Base-by-base conservation (phyloP, 371 early-diverging fungal genomes). In the Rhizopus stolonifer region DNA sequence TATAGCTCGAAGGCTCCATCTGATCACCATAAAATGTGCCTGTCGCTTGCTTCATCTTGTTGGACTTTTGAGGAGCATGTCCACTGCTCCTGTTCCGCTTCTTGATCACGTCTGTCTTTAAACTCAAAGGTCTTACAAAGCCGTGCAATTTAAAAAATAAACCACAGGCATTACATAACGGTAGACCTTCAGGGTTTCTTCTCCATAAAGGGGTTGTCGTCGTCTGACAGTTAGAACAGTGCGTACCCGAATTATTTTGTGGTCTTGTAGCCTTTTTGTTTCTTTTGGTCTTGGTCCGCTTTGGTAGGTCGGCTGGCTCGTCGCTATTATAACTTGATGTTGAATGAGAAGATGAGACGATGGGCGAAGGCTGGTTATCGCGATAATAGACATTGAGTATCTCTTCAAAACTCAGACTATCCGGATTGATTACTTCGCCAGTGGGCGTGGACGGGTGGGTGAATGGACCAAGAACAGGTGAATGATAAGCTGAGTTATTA, bases 191-290 rank as follows among this genome's bases (percentile, higher is more conserved):
- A 7, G 82, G 80, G 61, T 91, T 87, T 38, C 97, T 82, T 26
- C 99, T 84, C 99, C 99, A 99, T 18, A 97, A 83, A 1, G 99
- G 97, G 0, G 99, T 99, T 5, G 79, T 87, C 0, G 86, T 89
- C 5, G 94, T 93, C 18, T 76, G 60, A 74, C 99, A 99, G 80
- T 99, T 97, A 34, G 83, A 80, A 68, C 99, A 99, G 31, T 70
- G 72, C 23, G 74, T n/a, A n/a, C n/a, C n/a, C n/a, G n/a, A n/a
- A n/a, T 73, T 29, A 46, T 60, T 2, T 10, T 6, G 18, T 40
- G 40, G 4, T 15, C 33, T 13, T 17, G 40, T 5, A 14, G 50
- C 18, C 32, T 34, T 49, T 4, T 25, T 34, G 1, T 23, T 17
- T 15, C 50, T 23, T 24, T 33, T 36, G 2, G 22, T 46, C 11